Base-by-base conservation (phyloP, 2,329 filamentous ascomycete species). In the Davidsoniella virescens region DNA sequence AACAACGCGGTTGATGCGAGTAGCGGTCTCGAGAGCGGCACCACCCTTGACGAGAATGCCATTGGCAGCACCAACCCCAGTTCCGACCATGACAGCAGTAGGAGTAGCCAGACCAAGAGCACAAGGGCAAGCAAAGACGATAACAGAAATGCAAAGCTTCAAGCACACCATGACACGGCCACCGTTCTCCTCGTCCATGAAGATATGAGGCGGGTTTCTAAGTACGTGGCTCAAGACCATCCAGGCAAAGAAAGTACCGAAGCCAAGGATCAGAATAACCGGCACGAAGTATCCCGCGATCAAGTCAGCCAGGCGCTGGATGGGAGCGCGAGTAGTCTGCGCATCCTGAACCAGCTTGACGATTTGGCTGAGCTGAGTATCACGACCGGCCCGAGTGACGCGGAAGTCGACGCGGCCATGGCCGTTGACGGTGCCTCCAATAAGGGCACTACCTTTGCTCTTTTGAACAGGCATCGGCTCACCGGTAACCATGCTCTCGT, bases 1-100 rank as follows among this genome's bases (percentile, higher is more conserved):
- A 14, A 96, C 84, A 17, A 96, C 76, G 57, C 94, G 84, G 1
- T 82, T 93, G 56, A 96, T 76, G 63, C 87, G 90, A 7, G 87
- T 96, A 0, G 87, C 84, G 4, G 78, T 87, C 67, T 98, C 90
- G 3, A 98, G 70, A 26, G 88, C 87, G 39, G 86, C 88, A 51
- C 92, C 92, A 50, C 92, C 90, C 67, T 98, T 98, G 63, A 96
- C 87, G n/a, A 98, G 71, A 57, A 98, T 98, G 20, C 92, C 92
- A 58, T 94, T 83, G 64, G 95, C 85, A 2, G 92, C 92, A 47
- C 92, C 92, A 29, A 95, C 80, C 53, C 92, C 92, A n/a, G 92
- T 96, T 41, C 92, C 92, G 26, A 98, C 92, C 92, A 98, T 96
- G 62, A 98, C 88, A 2, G 92, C 92, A 0, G 92, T 98, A 2